Conservation (phyloP, 2,329 filamentous ascomycete genomes). For the Aureobasidium sp. region DNA sequence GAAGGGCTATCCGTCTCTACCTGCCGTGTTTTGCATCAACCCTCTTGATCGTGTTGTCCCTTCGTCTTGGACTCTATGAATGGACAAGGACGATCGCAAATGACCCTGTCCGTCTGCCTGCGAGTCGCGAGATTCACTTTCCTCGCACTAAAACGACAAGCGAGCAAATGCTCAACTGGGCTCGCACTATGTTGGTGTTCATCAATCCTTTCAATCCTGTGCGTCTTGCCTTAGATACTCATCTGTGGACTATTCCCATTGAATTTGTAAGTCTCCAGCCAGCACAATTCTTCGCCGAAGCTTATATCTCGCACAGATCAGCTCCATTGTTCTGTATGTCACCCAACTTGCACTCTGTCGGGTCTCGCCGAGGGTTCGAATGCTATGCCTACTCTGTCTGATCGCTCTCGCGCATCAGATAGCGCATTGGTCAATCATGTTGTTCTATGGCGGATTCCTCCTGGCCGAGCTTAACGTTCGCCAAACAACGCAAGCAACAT, state of each 20-base stretch:
- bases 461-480: neutral
- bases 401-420: neutral
- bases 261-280: neutral
- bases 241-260: neutral
- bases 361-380: neutral
- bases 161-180: neutral
- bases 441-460: neutral
- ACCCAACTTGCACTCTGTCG: neutral
- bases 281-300: no score
- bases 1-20: neutral
- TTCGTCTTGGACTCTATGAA: neutral
- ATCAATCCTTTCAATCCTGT: neutral
- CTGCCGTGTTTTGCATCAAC: neutral
- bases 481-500: neutral
- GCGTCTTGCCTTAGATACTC: neutral
- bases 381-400: neutral
- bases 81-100: neutral
- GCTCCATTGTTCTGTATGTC: neutral
- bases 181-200: neutral
- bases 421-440: neutral
- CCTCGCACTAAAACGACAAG: no score
- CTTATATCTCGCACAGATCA: no score
- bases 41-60: neutral
- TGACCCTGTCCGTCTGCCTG: no score
- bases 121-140: no score